Evolutionary conservation across 805 yeast species (phyloP).

Genomic region (Ogataea nonfermentans): DNA sequence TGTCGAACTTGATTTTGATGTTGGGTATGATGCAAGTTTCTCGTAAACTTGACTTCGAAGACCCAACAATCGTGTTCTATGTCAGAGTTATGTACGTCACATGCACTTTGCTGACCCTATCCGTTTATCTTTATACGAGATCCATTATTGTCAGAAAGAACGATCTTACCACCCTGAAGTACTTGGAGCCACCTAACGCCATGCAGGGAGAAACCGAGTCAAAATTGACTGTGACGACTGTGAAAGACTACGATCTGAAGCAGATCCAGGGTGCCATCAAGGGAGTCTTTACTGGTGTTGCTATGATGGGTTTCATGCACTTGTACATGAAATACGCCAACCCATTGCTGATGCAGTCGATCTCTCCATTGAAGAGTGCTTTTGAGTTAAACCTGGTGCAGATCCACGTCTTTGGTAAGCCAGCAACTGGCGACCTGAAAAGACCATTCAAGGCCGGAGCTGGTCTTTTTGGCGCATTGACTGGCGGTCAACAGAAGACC

Average conservation of each 20-base stretch:
- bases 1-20: conserved; percentile 85
- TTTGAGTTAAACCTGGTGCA: conserved; percentile 86
- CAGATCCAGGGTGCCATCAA: conserved; percentile 80
- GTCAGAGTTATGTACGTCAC: conserved; percentile 71
- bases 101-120: conserved; percentile 63
- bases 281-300: conserved; percentile 82
- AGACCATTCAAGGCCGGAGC: conserved; percentile 90
- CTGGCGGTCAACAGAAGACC: conserved; percentile 52
- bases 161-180: conserved; percentile 89
- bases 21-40: conserved; percentile 95
- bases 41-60: conserved; percentile 83
- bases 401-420: conserved; percentile 80
- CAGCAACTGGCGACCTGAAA: conserved; percentile 87
- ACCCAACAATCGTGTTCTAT: conserved; percentile 68
- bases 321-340: conserved; percentile 95
- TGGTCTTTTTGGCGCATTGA: conserved; percentile 62
- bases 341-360: conserved; percentile 92
- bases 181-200: conserved; percentile 80
- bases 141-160: conserved; percentile 65
- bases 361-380: conserved; percentile 86
- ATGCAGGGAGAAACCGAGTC: conserved; percentile 72
- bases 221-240: conserved; percentile 83
- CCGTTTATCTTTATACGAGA: conserved; percentile 65
- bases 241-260: conserved; percentile 89
- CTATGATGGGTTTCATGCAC: conserved; percentile 99